Base-by-base conservation (phyloP, 495 filamentous ascomycete genomes). In the Immersiella caudata region DNA sequence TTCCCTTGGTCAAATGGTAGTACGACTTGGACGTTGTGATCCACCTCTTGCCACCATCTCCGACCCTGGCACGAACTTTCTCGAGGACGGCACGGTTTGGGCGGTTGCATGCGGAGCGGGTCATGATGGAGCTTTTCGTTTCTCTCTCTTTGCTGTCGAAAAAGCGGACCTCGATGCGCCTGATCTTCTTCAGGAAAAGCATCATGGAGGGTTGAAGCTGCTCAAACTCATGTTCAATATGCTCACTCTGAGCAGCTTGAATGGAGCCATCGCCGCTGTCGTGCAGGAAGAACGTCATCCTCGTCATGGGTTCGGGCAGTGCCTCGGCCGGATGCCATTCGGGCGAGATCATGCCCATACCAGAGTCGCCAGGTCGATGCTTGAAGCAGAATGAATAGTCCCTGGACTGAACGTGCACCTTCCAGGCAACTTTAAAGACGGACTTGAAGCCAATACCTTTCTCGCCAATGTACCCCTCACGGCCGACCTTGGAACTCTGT, bases 401-500 rank as follows among this genome's bases (percentile, higher is more conserved):
- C 2, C 80, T 77, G 0, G 83, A 86, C 57, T 82, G 79, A 16
- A 86, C 80, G 27, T 80, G 76, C 0, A 81, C 83, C 55, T 79
- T 81, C 66, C 69, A 76, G 2, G 81, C 80, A 0, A 79, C 79
- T 54, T 75, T 83, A 68, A 86, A 86, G 0, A 85, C 80, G 0
- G 82, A 84, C 64, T 85, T 85, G 73, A 86, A 85, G 0, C 84
- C 83, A 25, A 85, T 82, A 0, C 81, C 81, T 60, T 85, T 85
- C 59, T 81, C 80, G 3, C 83, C 83, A 70, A 83, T 81, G 63
- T 83, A 84, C 1, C 79, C 78, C 58, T 74, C 71, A 9, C 70
- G 59, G 7, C 65, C 70, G 0, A 68, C 69, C 64, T 85, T 85
- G 27, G 78, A 77, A 64, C 80, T 83, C 36, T 76, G 26, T 0